Conservation (phyloP, 1,284 basidiomycete species). For the Coniferiporia sulphurascens region DNA sequence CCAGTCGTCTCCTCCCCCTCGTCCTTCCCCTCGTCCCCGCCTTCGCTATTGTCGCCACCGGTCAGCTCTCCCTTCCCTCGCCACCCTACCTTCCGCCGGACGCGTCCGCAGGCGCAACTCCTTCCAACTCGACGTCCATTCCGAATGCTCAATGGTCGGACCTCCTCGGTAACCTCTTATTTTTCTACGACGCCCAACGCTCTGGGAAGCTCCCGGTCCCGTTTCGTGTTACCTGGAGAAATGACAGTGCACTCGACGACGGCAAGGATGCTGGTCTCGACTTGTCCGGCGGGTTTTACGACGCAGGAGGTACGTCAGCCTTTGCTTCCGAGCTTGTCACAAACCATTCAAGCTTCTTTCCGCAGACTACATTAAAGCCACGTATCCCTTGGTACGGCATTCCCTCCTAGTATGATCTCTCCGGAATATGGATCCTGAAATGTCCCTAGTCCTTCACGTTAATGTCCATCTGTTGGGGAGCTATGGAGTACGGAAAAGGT, state of each 20-base stretch:
- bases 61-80: slow-evolving; percentile 57
- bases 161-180: slow-evolving; percentile 76
- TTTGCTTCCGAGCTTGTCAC: background rate
- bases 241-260: slow-evolving; percentile 73
- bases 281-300: slow-evolving; percentile 84
- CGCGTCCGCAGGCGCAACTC: slow-evolving; percentile 48
- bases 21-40: background rate
- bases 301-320: slow-evolving; percentile 68
- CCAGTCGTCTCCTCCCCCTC: background rate
- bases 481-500: slow-evolving; percentile 77
- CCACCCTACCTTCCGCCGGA: slow-evolving; percentile 62
- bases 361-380: slow-evolving; percentile 82
- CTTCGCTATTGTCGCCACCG: background rate
- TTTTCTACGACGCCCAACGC: slow-evolving; percentile 89
- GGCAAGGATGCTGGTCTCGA: slow-evolving; percentile 73
- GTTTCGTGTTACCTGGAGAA: slow-evolving; percentile 84
- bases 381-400: slow-evolving; percentile 65
- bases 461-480: slow-evolving; percentile 85
- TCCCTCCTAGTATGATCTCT: background rate
- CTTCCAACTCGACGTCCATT: slow-evolving; percentile 36
- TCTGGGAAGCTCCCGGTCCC: slow-evolving; percentile 67
- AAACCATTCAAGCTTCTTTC: background rate
- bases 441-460: slow-evolving; percentile 49
- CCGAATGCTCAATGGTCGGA: slow-evolving; percentile 79
- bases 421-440: background rate